Evolutionary conservation across 495 filamentous ascomycete species (phyloP), one percentile per base, ranked within the genome.

Genomic region (Tetracladium setigerum): DNA sequence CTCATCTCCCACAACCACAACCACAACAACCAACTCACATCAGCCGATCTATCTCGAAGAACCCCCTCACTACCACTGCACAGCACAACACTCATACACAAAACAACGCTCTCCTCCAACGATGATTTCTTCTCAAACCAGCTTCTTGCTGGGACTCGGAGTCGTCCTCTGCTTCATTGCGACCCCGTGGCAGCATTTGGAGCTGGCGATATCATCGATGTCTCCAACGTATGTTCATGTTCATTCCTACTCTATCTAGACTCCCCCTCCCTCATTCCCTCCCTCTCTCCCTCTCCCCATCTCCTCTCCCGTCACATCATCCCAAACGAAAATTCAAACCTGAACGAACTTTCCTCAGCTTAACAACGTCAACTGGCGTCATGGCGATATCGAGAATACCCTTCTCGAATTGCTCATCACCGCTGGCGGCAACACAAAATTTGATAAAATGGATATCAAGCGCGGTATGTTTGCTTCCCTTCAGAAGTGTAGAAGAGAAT

Each of bases 351-450:
- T 46, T 73, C 60, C 62, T 59, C 54, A 40, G 63, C 57, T 66
- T 55, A 18, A 50, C 38, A 30, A 9, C 34, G 22, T 18, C 12
- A 30, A 45, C 77, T 72, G 87, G 86, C 87, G 89, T 38, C 89
- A 95, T 81, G 89, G 89, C 49, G 91, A 97, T 64, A 92, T 95
- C 59, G 89, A 95, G 74, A 89, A 95, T 72, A 78, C 83, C 27
- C 75, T 95, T 15, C 77, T 95, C 47, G 77, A 69, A 38, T 67
- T 95, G 22, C 60, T 82, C 45, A 83, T 92, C n/a, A 73, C 76
- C 41, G 79, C 77, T 45, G 80, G 82, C 33, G 85, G 87, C 49
- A 85, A 85, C 54, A 84, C 86, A 70, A 91, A 87, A 54, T 95
- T 95, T 62, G 74, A 77, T 67, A 90, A 89, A 67, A 75, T 95